Evolutionary conservation across 179 eudicot genomes (phyloP).

Genomic region (Silene coronaria): DNA sequence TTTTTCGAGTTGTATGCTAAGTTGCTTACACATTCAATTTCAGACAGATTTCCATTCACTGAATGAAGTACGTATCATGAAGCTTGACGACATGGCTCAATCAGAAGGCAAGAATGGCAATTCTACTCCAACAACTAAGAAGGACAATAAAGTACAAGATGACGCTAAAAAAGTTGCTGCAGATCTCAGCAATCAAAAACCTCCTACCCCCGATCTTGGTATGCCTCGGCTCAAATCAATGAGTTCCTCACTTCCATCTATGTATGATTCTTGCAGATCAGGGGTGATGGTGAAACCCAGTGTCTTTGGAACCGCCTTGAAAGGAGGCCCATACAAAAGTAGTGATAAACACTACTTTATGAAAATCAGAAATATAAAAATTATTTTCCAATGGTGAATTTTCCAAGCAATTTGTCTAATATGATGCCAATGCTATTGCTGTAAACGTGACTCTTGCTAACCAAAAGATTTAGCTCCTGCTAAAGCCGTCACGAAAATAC

Average conservation of each 20-base stretch:
- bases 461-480: too few relatives aligned
- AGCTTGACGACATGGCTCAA: conserved; percentile 34
- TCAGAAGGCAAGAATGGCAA: conserved; percentile 18
- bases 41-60: conserved; percentile 83
- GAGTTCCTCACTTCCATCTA: neutral
- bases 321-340: too few relatives aligned
- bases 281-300: too few relatives aligned
- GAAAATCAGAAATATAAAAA: too few relatives aligned
- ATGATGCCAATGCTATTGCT: too few relatives aligned
- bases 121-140: conserved; percentile 18
- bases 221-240: neutral
- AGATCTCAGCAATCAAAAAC: conserved; percentile 22
- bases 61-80: conserved; percentile 62
- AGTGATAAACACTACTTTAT: too few relatives aligned
- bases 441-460: too few relatives aligned
- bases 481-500: too few relatives aligned
- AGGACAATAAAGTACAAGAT: conserved; percentile 14
- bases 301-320: too few relatives aligned
- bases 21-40: neutral
- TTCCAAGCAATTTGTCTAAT: too few relatives aligned
- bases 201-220: conserved; percentile 31
- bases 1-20: conserved; percentile 3
- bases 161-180: conserved; percentile 25
- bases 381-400: too few relatives aligned
- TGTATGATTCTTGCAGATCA: too few relatives aligned